phyloP scores from a whole-genome alignment of 257 asterid genomes.

The Nicotiana tabacum region DNA sequence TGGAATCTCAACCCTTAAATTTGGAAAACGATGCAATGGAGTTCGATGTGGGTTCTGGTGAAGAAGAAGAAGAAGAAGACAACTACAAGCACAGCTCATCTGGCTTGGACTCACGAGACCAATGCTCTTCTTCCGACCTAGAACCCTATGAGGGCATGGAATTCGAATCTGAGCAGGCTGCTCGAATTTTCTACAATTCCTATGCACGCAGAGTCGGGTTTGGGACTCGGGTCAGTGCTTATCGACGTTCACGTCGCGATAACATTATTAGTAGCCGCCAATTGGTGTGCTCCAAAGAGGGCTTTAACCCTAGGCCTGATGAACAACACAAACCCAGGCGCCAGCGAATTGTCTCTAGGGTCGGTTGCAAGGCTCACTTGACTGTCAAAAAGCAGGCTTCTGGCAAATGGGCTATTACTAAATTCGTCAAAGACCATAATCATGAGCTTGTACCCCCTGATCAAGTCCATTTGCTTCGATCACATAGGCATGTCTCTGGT shows the following conservation, averaged over 20 bases:
- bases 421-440: conserved; percentile 72
- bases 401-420: conserved; percentile 78
- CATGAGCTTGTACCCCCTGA: conserved; percentile 90
- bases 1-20: conserved; percentile 9
- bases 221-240: conserved; percentile 91
- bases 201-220: conserved; percentile 89
- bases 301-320: conserved; percentile 80
- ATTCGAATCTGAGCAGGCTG: conserved; percentile 94
- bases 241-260: conserved; percentile 86
- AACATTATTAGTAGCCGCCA: conserved; percentile 89
- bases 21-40: conserved; percentile 68
- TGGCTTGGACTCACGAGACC: conserved; percentile 20
- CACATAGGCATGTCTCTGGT: conserved; percentile 89
- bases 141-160: conserved; percentile 95
- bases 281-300: conserved; percentile 90
- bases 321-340: conserved; percentile 70
- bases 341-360: conserved; percentile 73
- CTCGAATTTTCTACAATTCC: conserved; percentile 83
- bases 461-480: conserved; percentile 81
- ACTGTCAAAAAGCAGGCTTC: conserved; percentile 78
- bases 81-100: background rate
- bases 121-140: conserved; percentile 45
- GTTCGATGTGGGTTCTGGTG: conserved; percentile 64
- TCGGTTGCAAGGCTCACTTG: conserved; percentile 85
- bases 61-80: background rate